A percentile compares a stretch with the other conserved stretches of the same genome.
Evolutionary conservation across 2,329 filamentous ascomycete species (phyloP).

Genomic region (Fusarium nematophilum): DNA sequence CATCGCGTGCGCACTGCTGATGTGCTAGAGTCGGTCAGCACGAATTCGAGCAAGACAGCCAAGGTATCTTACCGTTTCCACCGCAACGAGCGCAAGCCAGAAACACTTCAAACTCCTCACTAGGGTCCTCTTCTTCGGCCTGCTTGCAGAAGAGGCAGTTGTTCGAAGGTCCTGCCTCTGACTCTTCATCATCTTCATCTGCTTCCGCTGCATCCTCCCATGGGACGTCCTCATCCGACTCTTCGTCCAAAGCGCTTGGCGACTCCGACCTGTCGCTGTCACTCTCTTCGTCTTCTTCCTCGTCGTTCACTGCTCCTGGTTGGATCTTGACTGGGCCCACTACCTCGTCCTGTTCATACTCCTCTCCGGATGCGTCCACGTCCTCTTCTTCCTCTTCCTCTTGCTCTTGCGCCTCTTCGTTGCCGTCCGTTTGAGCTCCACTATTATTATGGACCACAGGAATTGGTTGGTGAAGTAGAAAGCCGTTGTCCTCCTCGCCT

Average conservation of each 20-base stretch:
- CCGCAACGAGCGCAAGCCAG: slow-evolving; percentile 82
- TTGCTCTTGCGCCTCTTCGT: slow-evolving; percentile 50
- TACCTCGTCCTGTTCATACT: slow-evolving; percentile 62
- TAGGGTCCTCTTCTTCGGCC: slow-evolving; percentile 84
- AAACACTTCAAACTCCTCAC: slow-evolving; percentile 83
- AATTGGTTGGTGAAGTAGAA: slow-evolving; percentile 43
- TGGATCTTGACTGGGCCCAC: slow-evolving; percentile 68
- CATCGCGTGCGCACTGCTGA: slow-evolving; percentile 85
- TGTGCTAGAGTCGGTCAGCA: slow-evolving; percentile 75
- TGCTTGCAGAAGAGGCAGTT: slow-evolving; percentile 80
- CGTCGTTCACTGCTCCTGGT: slow-evolving; percentile 61
- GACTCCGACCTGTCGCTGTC: slow-evolving; percentile 61
- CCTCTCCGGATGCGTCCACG: slow-evolving; percentile 43
- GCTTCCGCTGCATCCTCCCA: slow-evolving; percentile 70
- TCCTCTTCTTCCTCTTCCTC: slow-evolving; percentile 48
- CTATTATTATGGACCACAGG: slow-evolving; percentile 42
- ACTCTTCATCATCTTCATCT: slow-evolving; percentile 64
- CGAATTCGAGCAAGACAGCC: slow-evolving; percentile 28
- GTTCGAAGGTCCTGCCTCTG: slow-evolving; percentile 61
- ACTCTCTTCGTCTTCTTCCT: slow-evolving; percentile 64
- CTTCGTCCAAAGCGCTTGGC: slow-evolving; percentile 63
- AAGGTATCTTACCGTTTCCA: slow-evolving; percentile 77
- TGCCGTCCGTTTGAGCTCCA: slow-evolving; percentile 46
- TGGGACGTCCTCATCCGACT: slow-evolving; percentile 55
- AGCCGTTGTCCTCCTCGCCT: slow-evolving; percentile 55